A percentile compares a stretch with the other conserved stretches of the same genome.
Conservation (phyloP, 2,329 filamentous ascomycete species). For the Dothideomycetes sp. region DNA sequence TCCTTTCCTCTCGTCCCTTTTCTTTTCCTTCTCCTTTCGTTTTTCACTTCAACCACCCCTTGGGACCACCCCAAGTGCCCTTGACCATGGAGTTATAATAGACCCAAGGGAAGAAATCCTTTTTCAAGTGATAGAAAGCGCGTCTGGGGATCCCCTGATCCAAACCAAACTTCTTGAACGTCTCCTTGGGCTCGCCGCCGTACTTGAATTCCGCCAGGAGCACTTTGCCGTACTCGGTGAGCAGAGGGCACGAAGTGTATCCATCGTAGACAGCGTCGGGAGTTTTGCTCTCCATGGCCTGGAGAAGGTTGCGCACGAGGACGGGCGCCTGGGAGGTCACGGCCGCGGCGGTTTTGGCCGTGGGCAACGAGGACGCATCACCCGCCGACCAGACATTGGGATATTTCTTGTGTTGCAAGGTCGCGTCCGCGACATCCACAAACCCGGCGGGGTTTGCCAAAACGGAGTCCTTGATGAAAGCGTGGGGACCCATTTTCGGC, state of each 20-base stretch:
- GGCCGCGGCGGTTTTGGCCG: constrained; percentile 32
- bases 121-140: constrained; percentile 55
- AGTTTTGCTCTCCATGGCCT: constrained; percentile 22
- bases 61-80: constrained; percentile 53
- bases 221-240: constrained; percentile 50
- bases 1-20: too few relatives aligned
- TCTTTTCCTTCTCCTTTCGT: too few relatives aligned
- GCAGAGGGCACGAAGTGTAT: constrained; percentile 32
- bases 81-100: constrained; percentile 53
- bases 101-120: constrained; percentile 60
- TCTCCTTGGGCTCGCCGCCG: constrained; percentile 53
- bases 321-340: constrained; percentile 31
- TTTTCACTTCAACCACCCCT: constrained; percentile 35
- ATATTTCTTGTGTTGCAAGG: constrained; percentile 30
- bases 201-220: constrained; percentile 59
- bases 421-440: constrained; percentile 29
- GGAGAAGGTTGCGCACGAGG: constrained; percentile 28
- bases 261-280: constrained; percentile 26
- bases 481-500: constrained; percentile 31
- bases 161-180: constrained; percentile 48
- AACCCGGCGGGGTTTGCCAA: constrained; percentile 30
- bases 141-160: constrained; percentile 49
- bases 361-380: constrained; percentile 30
- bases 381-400: constrained; percentile 31
- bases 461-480: constrained; percentile 28